Percentiles rank a stretch among this genome's conserved stretches.
phyloP scores from a whole-genome alignment of 768 basidiomycete genomes.

The Suillus bovinus region DNA sequence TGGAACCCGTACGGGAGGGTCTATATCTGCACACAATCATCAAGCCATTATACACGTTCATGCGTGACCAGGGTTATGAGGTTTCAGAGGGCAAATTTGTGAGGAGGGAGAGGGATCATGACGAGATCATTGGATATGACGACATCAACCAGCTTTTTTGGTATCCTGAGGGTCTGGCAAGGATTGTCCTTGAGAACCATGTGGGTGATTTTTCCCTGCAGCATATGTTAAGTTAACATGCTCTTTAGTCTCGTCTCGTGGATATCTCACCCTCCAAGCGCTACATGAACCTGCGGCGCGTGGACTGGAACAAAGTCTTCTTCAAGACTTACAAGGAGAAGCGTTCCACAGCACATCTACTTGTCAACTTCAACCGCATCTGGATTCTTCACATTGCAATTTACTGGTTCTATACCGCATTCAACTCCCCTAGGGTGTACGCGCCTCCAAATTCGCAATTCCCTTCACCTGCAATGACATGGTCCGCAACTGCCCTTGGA shows the following conservation, averaged over 20 bases:
- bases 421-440: conserved; percentile 92
- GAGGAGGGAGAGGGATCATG: conserved; percentile 90
- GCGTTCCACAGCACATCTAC: conserved; percentile 87
- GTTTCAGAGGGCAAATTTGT: conserved; percentile 94
- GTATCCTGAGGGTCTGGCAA: conserved; percentile 97
- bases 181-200: conserved; percentile 86
- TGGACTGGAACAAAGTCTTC: conserved; percentile 94
- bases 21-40: conserved; percentile 89
- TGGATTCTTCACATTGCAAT: conserved; percentile 96
- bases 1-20: conserved; percentile 93
- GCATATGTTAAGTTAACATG: neutral
- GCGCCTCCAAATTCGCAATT: conserved; percentile 61
- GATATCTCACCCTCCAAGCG: conserved; percentile 91
- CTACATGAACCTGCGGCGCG: conserved; percentile 86
- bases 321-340: conserved; percentile 99
- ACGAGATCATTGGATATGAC: conserved; percentile 97
- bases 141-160: conserved; percentile 99
- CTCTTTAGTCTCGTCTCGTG: conserved; percentile 77
- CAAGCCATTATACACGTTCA: conserved; percentile 93
- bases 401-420: conserved; percentile 98
- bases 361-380: conserved; percentile 99
- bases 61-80: conserved; percentile 97
- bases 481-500: conserved; percentile 95
- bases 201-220: conserved; percentile 41
- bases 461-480: conserved; percentile 88